Conservation (phyloP, 2,329 filamentous ascomycete genomes). For the Phoma sp. region DNA sequence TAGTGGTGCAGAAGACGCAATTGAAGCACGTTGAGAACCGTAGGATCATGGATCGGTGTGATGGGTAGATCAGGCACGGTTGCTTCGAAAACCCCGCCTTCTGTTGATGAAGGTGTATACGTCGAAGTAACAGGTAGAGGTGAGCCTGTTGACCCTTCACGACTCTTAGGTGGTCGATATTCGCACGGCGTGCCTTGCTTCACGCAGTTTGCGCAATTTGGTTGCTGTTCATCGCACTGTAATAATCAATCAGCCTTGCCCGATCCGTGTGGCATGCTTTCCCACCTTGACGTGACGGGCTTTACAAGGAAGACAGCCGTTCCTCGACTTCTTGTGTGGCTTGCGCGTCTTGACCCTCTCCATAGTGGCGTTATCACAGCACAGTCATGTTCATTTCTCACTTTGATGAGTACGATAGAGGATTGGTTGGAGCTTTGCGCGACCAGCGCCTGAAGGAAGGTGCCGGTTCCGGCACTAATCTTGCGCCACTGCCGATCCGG, state of each 20-base stretch:
- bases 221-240: conserved; percentile 44
- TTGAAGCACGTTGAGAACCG: conserved; percentile 31
- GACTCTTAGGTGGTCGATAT: conserved; percentile 28
- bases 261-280: background rate
- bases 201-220: conserved; percentile 41
- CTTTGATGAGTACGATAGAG: conserved; percentile 3
- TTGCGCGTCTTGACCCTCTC: conserved; percentile 37
- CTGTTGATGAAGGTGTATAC: conserved; percentile 22
- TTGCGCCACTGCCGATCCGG: conserved; percentile 6
- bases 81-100: conserved; percentile 18
- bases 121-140: conserved; percentile 18
- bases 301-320: conserved; percentile 42
- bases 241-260: conserved; percentile 20
- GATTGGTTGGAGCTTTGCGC: conserved; percentile 16
- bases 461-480: conserved; percentile 14
- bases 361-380: conserved; percentile 25
- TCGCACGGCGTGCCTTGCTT: conserved; percentile 42
- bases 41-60: background rate
- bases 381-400: conserved; percentile 3
- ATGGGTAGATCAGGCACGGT: background rate
- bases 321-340: conserved; percentile 40
- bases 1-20: conserved; percentile 44
- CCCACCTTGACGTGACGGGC: conserved; percentile 40
- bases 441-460: conserved; percentile 6
- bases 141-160: conserved; percentile 23